Conservation (phyloP, 2,329 filamentous ascomycete genomes). For the Ilyonectria robusta region DNA sequence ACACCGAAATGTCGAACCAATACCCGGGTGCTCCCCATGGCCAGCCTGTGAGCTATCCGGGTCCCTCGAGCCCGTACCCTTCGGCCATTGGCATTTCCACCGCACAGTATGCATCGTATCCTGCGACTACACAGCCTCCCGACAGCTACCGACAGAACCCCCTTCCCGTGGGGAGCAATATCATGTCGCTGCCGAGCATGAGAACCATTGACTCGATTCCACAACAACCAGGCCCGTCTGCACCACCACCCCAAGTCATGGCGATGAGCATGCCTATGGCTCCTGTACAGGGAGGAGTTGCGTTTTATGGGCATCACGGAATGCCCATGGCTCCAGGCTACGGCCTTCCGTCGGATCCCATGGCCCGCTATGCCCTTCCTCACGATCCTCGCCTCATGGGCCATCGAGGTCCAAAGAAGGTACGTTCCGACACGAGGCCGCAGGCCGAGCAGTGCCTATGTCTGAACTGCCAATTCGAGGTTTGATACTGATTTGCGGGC, state of each 20-base stretch:
- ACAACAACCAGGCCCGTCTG: constrained; percentile 47
- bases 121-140: constrained; percentile 45
- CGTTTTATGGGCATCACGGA: constrained; percentile 60
- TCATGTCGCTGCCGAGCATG: constrained; percentile 58
- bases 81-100: constrained; percentile 41
- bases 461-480: constrained; percentile 2
- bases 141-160: constrained; percentile 51
- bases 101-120: constrained; percentile 51
- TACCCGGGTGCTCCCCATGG: constrained; percentile 50
- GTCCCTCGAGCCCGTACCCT: constrained; percentile 44
- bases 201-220: constrained; percentile 56
- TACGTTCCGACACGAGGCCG: constrained; percentile 50
- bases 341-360: constrained; percentile 60
- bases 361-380: constrained; percentile 63
- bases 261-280: constrained; percentile 52
- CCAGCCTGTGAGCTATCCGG: constrained; percentile 48
- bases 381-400: constrained; percentile 65
- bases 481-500: constrained; percentile 33
- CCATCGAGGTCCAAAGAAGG: constrained; percentile 70
- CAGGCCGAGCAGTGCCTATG: constrained; percentile 6
- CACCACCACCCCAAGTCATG: constrained; percentile 55
- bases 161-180: constrained; percentile 46
- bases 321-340: constrained; percentile 55
- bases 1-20: constrained; percentile 53
- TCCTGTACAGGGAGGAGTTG: constrained; percentile 51